Evolutionary conservation across 2,329 filamentous ascomycete species (phyloP).

Genomic region (Sclerotinia minor): DNA sequence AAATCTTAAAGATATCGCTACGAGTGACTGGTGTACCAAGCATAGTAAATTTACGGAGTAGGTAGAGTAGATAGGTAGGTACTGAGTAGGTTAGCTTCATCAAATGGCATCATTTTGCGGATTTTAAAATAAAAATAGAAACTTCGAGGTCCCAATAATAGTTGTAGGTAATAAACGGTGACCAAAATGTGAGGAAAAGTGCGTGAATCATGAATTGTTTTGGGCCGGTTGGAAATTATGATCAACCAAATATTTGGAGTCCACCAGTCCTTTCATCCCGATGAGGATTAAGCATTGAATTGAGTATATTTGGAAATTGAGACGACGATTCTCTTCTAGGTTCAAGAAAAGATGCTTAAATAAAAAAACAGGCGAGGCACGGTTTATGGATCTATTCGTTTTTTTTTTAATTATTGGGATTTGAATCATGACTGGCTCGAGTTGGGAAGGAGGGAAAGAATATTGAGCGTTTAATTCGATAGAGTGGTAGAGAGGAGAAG

Average conservation of each 20-base stretch:
- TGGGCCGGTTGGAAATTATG: constrained; percentile 1
- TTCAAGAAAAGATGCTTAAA: constrained; percentile 17
- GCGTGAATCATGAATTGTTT: not conserved
- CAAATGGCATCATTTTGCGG: constrained; percentile 8
- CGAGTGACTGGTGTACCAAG: not conserved
- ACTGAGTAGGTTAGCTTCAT: too few relatives aligned
- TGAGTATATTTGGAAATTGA: not conserved
- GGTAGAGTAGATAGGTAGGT: not conserved
- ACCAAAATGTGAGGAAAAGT: not conserved
- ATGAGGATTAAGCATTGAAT: constrained; percentile 2
- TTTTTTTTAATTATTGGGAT: constrained; percentile 3
- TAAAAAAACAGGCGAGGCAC: not conserved
- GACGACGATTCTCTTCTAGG: not conserved
- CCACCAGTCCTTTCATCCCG: not conserved
- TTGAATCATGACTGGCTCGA: not conserved
- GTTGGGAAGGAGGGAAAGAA: not conserved
- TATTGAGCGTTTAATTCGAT: not conserved
- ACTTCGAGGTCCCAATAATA: too few relatives aligned
- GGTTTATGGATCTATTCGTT: not conserved
- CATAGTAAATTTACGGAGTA: not conserved
- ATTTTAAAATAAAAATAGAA: constrained; percentile 1
- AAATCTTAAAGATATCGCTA: constrained; percentile 3
- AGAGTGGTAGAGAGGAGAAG: not conserved
- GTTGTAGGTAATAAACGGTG: not conserved
- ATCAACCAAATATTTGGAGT: constrained; percentile 16